Conservation (phyloP, 2,329 filamentous ascomycete species). For the Trichophyton schoenleinii region DNA sequence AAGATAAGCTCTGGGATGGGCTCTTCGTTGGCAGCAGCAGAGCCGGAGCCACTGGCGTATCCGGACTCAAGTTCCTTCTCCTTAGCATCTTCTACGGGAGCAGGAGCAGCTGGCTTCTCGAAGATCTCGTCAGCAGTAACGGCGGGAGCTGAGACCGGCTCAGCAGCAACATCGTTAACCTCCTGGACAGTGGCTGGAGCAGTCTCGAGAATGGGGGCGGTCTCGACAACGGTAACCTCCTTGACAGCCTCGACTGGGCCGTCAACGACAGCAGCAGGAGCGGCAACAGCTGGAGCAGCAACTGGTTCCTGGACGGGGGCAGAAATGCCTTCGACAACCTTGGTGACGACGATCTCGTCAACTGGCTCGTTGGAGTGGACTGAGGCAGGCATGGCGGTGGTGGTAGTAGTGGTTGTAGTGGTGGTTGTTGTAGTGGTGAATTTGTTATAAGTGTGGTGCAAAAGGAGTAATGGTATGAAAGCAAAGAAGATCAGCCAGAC, state of each 20-base stretch:
- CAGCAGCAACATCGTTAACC: not conserved
- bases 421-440: not conserved
- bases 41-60: slow-evolving; percentile 55
- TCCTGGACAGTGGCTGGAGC: not conserved
- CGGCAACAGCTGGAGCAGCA: not conserved
- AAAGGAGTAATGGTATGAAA: not conserved
- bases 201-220: not conserved
- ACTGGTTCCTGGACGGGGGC: not conserved
- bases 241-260: not conserved
- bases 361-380: slow-evolving; percentile 26
- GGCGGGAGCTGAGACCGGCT: not conserved
- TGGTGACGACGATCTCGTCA: slow-evolving; percentile 14
- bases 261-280: not conserved
- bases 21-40: slow-evolving; percentile 48
- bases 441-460: slow-evolving; percentile 2
- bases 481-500: slow-evolving; percentile 5
- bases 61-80: slow-evolving; percentile 57
- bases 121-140: not conserved
- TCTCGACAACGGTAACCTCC: not conserved
- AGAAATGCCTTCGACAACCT: not conserved
- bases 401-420: no score
- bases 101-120: not conserved
- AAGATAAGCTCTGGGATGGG: slow-evolving; percentile 67
- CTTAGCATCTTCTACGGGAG: not conserved
- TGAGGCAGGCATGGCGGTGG: slow-evolving; percentile 26